Evolutionary conservation across 176 grass and related monocot species (phyloP).

Genomic region (Miscanthus lutarioriparius): DNA sequence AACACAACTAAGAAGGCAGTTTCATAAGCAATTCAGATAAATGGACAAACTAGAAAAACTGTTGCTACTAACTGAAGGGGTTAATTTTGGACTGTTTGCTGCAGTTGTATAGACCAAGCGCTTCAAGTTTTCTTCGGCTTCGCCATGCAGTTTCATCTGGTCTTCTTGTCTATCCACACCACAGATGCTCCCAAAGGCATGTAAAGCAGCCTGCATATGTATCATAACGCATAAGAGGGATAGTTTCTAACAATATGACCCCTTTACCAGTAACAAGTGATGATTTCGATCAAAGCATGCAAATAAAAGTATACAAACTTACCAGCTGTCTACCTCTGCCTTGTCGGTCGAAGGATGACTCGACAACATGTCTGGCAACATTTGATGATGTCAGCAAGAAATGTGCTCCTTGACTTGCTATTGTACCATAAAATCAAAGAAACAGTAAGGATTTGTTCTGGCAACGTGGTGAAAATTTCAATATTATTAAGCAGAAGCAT

Average conservation of each 20-base stretch:
- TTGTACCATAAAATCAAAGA: constrained; percentile 32
- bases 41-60: constrained; percentile 17
- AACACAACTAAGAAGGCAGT: constrained; percentile 19
- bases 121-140: constrained; percentile 68
- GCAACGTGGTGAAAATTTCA: background rate
- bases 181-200: constrained; percentile 89
- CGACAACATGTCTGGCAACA: constrained; percentile 55
- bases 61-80: constrained; percentile 63
- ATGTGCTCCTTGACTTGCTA: constrained; percentile 74
- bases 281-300: background rate
- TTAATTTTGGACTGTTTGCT: constrained; percentile 74
- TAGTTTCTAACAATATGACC: constrained; percentile 13
- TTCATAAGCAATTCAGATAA: constrained; percentile 17
- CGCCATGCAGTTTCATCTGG: constrained; percentile 51
- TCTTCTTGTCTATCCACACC: constrained; percentile 66
- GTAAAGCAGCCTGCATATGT: constrained; percentile 73
- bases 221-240: background rate
- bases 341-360: constrained; percentile 64
- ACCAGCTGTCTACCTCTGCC: constrained; percentile 86
- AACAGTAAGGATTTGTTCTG: constrained; percentile 4
- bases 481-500: constrained; percentile 3
- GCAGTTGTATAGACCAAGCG: constrained; percentile 65
- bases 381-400: constrained; percentile 56
- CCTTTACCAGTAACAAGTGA: background rate
- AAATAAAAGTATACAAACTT: constrained; percentile 29